A percentile compares a stretch with the other conserved stretches of the same genome.
Evolutionary conservation across 768 basidiomycete species (phyloP).

Genomic region (Mycena amicta): DNA sequence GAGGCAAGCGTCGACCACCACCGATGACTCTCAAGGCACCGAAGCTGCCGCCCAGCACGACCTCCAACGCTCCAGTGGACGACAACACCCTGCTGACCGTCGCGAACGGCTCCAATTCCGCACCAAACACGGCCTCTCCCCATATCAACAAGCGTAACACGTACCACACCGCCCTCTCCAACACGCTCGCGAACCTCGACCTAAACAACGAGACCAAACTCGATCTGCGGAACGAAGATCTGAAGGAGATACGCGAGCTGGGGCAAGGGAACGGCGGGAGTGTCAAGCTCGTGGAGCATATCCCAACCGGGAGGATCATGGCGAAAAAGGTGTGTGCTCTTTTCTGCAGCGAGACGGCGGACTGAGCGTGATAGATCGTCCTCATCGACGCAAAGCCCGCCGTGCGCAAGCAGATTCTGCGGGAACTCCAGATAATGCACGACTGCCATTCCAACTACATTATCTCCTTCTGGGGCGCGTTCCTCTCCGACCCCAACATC

Average conservation of each 20-base stretch:
- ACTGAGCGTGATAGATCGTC: constrained; percentile 69
- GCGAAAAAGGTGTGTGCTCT: constrained; percentile 84
- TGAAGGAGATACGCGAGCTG: constrained; percentile 87
- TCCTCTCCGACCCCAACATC: constrained; percentile 95
- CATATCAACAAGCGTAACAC: constrained; percentile 62
- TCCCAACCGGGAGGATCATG: constrained; percentile 90
- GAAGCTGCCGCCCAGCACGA: constrained; percentile 52
- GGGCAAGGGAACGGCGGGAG: constrained; percentile 98
- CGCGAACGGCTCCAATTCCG: constrained; percentile 51
- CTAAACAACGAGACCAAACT: constrained; percentile 84
- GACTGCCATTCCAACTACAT: constrained; percentile 93
- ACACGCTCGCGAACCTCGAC: constrained; percentile 84
- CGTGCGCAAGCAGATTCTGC: constrained; percentile 94
- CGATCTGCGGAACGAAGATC: constrained; percentile 85
- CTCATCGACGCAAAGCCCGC: constrained; percentile 96
- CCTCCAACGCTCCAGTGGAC: constrained; percentile 43
- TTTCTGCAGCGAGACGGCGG: neutral
- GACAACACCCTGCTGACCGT: constrained; percentile 53
- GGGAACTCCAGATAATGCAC: constrained; percentile 99
- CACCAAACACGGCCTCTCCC: constrained; percentile 52
- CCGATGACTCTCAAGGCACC: constrained; percentile 83
- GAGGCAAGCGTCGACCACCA: constrained; percentile 73
- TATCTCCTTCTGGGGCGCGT: constrained; percentile 96
- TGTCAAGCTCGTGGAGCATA: constrained; percentile 93
- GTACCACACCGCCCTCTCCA: constrained; percentile 79